Percentiles rank a stretch among this genome's conserved stretches.
These are phyloP conservation scores for Sphagnum contortum DNA, from an alignment of 225 moss, liverwort and hornwort genomes.

Conservation along the genomic window DNA sequence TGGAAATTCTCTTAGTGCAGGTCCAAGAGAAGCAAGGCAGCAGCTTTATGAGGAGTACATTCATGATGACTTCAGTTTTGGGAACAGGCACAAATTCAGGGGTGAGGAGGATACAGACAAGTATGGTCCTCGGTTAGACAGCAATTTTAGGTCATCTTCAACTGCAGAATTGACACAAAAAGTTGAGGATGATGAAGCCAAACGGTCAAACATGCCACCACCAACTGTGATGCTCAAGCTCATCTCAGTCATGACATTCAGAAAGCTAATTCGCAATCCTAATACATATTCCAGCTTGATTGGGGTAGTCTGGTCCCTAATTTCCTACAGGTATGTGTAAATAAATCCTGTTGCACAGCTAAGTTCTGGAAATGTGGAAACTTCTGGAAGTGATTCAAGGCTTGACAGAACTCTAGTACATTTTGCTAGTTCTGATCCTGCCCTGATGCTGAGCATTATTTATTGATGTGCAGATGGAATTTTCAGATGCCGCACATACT, in stretches of 20 bases:
- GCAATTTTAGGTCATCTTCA: constrained; percentile 81
- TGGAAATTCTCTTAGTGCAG: constrained; percentile 31
- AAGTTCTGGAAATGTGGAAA: no score
- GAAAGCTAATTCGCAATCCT: constrained; percentile 88
- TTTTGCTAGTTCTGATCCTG: not conserved
- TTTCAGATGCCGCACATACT: constrained; percentile 64
- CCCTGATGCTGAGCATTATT: not conserved
- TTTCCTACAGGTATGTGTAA: constrained; percentile 61
- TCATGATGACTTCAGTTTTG: constrained; percentile 93
- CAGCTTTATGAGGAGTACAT: constrained; percentile 71
- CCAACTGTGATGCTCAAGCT: constrained; percentile 77
- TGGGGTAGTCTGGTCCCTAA: constrained; percentile 72
- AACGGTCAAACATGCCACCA: constrained; percentile 58
- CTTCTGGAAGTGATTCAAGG: no score
- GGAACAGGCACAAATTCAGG: constrained; percentile 75
- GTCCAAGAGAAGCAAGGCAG: constrained; percentile 16
- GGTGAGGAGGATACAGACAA: constrained; percentile 65
- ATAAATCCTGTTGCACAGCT: not conserved
- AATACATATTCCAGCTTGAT: constrained; percentile 84
- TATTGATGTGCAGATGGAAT: constrained; percentile 51
- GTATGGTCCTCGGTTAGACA: constrained; percentile 71
- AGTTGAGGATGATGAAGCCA: constrained; percentile 46
- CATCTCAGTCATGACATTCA: constrained; percentile 81
- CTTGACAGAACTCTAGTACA: no score
- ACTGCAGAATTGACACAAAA: constrained; percentile 86